Evolutionary conservation across 2,329 filamentous ascomycete genomes (phyloP).

Genomic region (Emergomyces orientalis): DNA sequence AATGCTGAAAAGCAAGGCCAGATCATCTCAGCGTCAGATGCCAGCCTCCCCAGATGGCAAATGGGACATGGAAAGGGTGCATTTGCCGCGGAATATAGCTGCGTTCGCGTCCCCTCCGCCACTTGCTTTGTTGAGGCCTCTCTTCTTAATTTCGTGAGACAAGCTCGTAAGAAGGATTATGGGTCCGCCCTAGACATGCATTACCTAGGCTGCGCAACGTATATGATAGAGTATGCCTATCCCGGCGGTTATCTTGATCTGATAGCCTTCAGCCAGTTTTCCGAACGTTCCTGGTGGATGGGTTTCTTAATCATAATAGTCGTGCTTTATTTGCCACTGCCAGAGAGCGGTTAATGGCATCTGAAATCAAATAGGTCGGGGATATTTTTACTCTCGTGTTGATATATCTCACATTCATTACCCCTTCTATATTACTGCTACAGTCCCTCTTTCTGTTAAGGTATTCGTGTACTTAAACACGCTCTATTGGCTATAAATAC

Average conservation of each 20-base stretch:
- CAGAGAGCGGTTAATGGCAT: slow-evolving; percentile 9
- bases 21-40: slow-evolving; percentile 13
- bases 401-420: background rate
- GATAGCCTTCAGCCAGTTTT: slow-evolving; percentile 1
- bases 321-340: slow-evolving; percentile 9
- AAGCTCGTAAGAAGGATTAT: slow-evolving; percentile 6
- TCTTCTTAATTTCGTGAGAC: slow-evolving; percentile 9
- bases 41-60: slow-evolving; percentile 5
- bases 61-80: slow-evolving; percentile 12
- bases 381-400: background rate
- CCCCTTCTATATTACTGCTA: background rate
- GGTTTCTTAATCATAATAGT: slow-evolving; percentile 7
- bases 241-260: slow-evolving; percentile 8
- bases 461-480: background rate
- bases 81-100: slow-evolving; percentile 8
- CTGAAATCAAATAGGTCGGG: background rate
- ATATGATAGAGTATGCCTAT: slow-evolving; percentile 13
- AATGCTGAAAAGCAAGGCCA: background rate
- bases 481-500: background rate
- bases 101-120: slow-evolving; percentile 11
- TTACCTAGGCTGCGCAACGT: slow-evolving; percentile 11
- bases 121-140: slow-evolving; percentile 12
- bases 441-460: background rate
- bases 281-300: slow-evolving; percentile 9
- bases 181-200: background rate